phyloP scores from a whole-genome alignment of 192 early-diverging fungal species.

The Coemansia reversa region DNA sequence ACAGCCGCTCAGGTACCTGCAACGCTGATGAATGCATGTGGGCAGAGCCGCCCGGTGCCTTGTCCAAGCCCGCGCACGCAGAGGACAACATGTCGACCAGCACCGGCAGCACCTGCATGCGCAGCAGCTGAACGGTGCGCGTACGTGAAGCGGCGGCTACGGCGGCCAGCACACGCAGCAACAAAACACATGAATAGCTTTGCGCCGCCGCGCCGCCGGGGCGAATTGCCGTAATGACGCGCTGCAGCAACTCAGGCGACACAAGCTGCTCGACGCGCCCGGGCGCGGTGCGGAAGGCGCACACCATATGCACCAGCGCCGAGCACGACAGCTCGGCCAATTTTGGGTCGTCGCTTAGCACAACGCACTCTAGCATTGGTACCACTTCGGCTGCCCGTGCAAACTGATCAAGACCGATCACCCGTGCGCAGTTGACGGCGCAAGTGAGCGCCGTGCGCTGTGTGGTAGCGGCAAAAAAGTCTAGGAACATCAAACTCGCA shows the following conservation, averaged over 20 bases:
- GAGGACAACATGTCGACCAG: slow-evolving; percentile 15
- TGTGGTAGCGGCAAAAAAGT: slow-evolving; percentile 85
- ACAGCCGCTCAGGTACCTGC: slow-evolving; percentile 23
- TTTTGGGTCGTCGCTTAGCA: slow-evolving; percentile 70
- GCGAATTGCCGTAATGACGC: slow-evolving; percentile 59
- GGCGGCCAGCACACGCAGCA: slow-evolving; percentile 26
- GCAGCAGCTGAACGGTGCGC: slow-evolving; percentile 25
- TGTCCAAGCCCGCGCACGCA: not conserved
- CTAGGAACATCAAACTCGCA: slow-evolving; percentile 79
- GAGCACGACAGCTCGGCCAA: slow-evolving; percentile 69
- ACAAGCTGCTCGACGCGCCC: slow-evolving; percentile 62
- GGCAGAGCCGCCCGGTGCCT: not conserved
- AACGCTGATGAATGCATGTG: slow-evolving; percentile 1
- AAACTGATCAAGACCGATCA: slow-evolving; percentile 58
- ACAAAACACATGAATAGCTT: not conserved
- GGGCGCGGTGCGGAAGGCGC: slow-evolving; percentile 58
- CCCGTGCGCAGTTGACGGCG: slow-evolving; percentile 65
- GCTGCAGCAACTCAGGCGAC: slow-evolving; percentile 56
- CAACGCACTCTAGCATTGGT: slow-evolving; percentile 67
- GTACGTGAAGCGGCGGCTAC: slow-evolving; percentile 16
- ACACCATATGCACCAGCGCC: slow-evolving; percentile 63
- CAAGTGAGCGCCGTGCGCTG: slow-evolving; percentile 80
- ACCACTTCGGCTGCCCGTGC: slow-evolving; percentile 64
- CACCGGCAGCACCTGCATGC: slow-evolving; percentile 9
- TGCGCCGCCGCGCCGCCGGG: slow-evolving; percentile 38